phyloP scores from a whole-genome alignment of 1,284 basidiomycete genomes.

The Fomitopsis pinicola region DNA sequence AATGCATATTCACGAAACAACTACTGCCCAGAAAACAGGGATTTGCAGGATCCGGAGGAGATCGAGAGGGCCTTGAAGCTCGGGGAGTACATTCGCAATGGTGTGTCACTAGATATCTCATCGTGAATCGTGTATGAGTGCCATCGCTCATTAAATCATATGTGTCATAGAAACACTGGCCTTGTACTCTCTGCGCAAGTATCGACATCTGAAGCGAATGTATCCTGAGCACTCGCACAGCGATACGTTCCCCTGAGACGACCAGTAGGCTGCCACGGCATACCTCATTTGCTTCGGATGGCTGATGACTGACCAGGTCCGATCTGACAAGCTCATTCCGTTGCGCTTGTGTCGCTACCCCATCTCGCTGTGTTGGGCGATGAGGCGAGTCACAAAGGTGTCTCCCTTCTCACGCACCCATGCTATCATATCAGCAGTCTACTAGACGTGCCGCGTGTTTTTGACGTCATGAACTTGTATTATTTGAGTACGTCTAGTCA shows the following conservation, averaged over 20 bases:
- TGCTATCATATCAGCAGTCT: background rate
- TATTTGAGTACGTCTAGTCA: background rate
- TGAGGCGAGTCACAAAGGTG: too few relatives aligned
- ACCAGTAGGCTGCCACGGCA: background rate
- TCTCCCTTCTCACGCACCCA: background rate
- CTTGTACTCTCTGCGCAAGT: conserved; percentile 82
- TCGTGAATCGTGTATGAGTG: background rate
- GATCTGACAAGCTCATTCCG: background rate
- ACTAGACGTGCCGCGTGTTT: background rate
- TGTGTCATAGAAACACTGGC: conserved; percentile 71
- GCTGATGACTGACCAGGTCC: background rate
- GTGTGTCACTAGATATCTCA: conserved; percentile 36
- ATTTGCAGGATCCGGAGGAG: conserved; percentile 64
- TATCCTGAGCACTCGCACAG: conserved; percentile 42
- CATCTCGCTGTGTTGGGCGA: background rate
- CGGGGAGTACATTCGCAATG: conserved; percentile 87
- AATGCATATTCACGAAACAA: background rate
- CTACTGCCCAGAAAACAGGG: conserved; percentile 57
- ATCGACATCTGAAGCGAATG: conserved; percentile 74
- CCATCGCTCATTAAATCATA: background rate
- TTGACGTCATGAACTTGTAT: background rate
- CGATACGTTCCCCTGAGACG: conserved; percentile 8
- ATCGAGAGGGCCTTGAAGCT: conserved; percentile 78
- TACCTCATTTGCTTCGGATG: background rate
- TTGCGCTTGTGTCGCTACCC: background rate